phyloP scores from a whole-genome alignment of 2,329 filamentous ascomycete species.

The Calonectria pseudoreteaudii region DNA sequence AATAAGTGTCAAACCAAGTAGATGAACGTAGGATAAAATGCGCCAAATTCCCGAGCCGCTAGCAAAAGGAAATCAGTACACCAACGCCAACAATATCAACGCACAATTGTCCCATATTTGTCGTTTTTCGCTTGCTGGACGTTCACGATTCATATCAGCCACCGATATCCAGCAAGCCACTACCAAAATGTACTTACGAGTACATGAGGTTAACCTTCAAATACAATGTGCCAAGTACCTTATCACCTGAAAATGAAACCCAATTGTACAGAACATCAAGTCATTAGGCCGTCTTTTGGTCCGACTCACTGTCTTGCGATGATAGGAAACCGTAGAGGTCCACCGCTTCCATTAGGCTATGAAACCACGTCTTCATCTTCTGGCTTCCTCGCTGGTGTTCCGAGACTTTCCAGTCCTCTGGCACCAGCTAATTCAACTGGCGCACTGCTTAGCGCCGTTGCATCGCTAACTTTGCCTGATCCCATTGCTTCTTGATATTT shows the following conservation, averaged over 20 bases:
- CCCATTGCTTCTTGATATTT: slow-evolving; percentile 63
- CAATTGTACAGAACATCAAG: not conserved
- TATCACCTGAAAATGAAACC: not conserved
- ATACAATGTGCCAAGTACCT: not conserved
- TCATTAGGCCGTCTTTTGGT: not conserved
- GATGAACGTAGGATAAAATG: not conserved
- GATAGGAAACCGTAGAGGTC: not conserved
- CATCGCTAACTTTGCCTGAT: slow-evolving; percentile 37
- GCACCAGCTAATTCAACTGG: slow-evolving; percentile 44
- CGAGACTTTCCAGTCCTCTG: slow-evolving; percentile 52
- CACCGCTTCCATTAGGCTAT: not conserved
- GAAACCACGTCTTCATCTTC: slow-evolving; percentile 34
- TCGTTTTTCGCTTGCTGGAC: not conserved
- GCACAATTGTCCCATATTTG: not conserved
- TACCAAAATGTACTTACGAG: not conserved
- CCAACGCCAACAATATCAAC: not conserved
- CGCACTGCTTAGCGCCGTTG: slow-evolving; percentile 20
- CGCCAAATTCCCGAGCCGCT: not conserved
- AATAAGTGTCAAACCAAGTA: not conserved
- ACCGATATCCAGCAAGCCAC: not conserved
- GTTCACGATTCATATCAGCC: not conserved
- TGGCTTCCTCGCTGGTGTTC: slow-evolving; percentile 42
- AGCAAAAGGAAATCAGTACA: not conserved
- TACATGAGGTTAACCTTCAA: not conserved
- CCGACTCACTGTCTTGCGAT: not conserved